Evolutionary conservation across 2,329 filamentous ascomycete genomes (phyloP).

Genomic region (Alternaria angustiovoidea): DNA sequence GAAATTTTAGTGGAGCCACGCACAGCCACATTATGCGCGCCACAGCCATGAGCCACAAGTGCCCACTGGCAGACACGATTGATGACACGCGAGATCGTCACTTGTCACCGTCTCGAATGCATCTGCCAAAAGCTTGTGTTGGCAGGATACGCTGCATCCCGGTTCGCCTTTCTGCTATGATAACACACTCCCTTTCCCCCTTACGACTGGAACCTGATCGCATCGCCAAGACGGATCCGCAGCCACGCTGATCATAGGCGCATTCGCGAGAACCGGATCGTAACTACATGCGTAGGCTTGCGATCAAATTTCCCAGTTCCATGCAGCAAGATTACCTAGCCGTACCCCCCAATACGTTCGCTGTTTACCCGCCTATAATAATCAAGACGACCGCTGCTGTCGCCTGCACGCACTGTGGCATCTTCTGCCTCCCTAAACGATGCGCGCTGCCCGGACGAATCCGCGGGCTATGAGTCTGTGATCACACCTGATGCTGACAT

Average conservation of each 20-base stretch:
- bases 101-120: neutral
- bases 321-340: conserved; percentile 16
- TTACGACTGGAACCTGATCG: conserved; percentile 23
- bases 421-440: conserved; percentile 41
- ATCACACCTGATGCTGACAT: conserved; percentile 29
- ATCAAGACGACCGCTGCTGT: conserved; percentile 33
- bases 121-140: neutral
- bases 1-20: conserved; percentile 27
- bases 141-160: neutral
- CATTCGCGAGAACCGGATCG: conserved; percentile 28
- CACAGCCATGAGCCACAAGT: neutral
- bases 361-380: conserved; percentile 16
- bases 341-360: conserved; percentile 18
- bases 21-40: conserved; percentile 13
- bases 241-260: conserved; percentile 27
- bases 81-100: neutral
- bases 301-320: conserved; percentile 31
- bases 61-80: neutral
- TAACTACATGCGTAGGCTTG: conserved; percentile 12
- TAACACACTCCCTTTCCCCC: neutral
- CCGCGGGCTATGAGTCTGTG: conserved; percentile 32
- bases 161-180: neutral
- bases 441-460: conserved; percentile 47
- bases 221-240: conserved; percentile 32
- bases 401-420: conserved; percentile 45